A percentile compares a stretch with the other conserved stretches of the same genome.
Evolutionary conservation across 306 rosid species (phyloP).

Genomic region (Inga oerstediana): DNA sequence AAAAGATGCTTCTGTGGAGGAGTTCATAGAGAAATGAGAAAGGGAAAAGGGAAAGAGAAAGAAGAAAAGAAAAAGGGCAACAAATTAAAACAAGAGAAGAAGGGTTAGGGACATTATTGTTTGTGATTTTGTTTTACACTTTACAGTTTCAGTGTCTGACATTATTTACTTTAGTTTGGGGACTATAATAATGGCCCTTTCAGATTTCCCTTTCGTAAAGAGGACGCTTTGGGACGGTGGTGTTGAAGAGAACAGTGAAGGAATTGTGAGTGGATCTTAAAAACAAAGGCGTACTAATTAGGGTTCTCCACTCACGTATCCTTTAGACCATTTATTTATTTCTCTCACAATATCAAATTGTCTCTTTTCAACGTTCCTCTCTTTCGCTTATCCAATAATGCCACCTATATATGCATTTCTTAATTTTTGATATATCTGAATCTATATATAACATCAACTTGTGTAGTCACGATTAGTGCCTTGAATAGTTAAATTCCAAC

Average conservation of each 20-base stretch:
- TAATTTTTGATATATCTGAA: not conserved
- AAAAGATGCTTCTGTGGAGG: not conserved
- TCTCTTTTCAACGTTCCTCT: too few species aligned
- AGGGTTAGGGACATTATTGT: not conserved
- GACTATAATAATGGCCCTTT: not conserved
- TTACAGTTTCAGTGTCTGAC: conserved; percentile 29
- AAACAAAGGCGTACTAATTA: conserved; percentile 2
- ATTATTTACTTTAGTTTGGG: conserved; percentile 28
- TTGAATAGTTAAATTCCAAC: not conserved
- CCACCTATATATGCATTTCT: too few species aligned
- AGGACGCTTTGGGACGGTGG: conserved; percentile 31
- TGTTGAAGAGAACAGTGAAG: conserved; percentile 14
- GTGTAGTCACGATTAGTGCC: not conserved
- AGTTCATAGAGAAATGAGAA: conserved; percentile 16
- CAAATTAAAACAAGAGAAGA: not conserved
- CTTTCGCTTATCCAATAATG: too few species aligned
- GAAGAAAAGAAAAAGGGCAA: not conserved
- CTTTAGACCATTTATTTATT: conserved; percentile 24
- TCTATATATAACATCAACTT: not conserved
- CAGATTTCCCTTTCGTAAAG: conserved; percentile 30
- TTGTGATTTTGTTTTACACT: not conserved
- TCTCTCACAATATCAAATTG: not conserved
- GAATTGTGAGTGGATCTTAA: conserved; percentile 1
- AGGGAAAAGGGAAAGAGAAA: not conserved
- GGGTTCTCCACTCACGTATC: not conserved